Conservation (phyloP, 2,329 filamentous ascomycete genomes). For the Mycocentrospora acerina region DNA sequence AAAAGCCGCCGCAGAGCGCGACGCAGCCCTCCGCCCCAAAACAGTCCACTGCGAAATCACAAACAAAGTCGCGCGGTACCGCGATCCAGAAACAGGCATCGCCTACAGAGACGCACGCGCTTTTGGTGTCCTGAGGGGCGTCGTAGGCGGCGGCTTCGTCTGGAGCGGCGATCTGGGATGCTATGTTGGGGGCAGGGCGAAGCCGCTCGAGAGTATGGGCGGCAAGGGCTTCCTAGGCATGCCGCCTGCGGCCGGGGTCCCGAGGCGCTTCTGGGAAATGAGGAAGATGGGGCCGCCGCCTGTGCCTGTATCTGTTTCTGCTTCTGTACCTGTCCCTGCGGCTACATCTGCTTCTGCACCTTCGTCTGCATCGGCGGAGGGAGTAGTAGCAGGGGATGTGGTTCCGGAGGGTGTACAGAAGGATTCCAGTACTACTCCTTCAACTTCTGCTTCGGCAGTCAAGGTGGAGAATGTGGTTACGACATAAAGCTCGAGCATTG, state of each 20-base stretch:
- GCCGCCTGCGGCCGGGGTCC: slow-evolving; percentile 73
- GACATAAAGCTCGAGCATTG: no score
- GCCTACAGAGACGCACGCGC: slow-evolving; percentile 78
- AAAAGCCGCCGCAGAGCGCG: slow-evolving; percentile 39
- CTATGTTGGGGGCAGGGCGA: slow-evolving; percentile 68
- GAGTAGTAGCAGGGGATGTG: no score
- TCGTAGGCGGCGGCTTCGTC: slow-evolving; percentile 71
- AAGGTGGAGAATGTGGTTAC: no score
- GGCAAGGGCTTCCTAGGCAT: slow-evolving; percentile 44
- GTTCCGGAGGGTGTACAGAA: no score
- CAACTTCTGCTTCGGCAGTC: no score
- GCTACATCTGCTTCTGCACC: background rate
- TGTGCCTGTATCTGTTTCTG: background rate
- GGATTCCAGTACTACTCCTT: no score
- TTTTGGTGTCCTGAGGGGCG: slow-evolving; percentile 77
- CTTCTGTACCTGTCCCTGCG: background rate
- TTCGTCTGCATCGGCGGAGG: no score
- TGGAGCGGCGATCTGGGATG: slow-evolving; percentile 82
- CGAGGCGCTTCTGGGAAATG: slow-evolving; percentile 65
- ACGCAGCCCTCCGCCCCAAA: slow-evolving; percentile 33
- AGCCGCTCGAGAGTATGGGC: slow-evolving; percentile 29
- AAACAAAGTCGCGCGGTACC: slow-evolving; percentile 75
- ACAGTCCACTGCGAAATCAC: slow-evolving; percentile 72
- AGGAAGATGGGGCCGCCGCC: slow-evolving; percentile 12
- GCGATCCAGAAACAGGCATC: slow-evolving; percentile 81